Base-by-base conservation (phyloP, 2,329 filamentous ascomycete genomes). In the Beauveria bassiana region DNA sequence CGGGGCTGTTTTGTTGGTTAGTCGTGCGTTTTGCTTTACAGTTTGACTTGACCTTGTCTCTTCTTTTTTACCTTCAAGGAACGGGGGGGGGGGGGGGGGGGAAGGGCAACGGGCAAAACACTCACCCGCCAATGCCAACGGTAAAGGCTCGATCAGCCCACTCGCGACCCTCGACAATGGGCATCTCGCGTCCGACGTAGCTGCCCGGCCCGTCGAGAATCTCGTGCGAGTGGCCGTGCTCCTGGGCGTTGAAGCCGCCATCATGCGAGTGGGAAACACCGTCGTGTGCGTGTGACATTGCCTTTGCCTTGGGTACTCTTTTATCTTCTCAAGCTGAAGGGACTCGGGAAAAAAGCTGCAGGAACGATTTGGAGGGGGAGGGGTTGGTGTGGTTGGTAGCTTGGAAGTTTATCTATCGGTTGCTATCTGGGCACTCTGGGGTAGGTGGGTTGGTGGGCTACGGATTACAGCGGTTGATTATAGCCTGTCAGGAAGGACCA, bases 201-300 rank as follows among this genome's bases (percentile, higher is more conserved):
- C 91, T 96, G 50, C 95, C 95, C 0, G 95, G 95, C 0, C 93
- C 93, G 70, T 95, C 88, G 67, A 97, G 88, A 70, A 98, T 92
- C 80, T 98, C 95, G 74, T 98, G 95, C 1, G 88, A 90, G 79
- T 99, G 95, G 69, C 95, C 95, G 74, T 98, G 95, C 71, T 93
- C 89, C 64, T 84, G 81, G 61, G 79, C 76, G 65, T 79, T 78
- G 72, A 79, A 76, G 63, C 78, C 78, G 59, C 79, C 79, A 61
- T 86, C 83, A 73, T 89, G 85, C 6, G 81, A 79, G 71, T 86
- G 86, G 40, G 81, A 79, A 66, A 69, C 70, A 34, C 75, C 77
- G 63, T 84, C 81, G 73, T 87, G 83, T 5, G 78, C 77, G 69
- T 84, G 83, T 10, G 56, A 59, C 43, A 55, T 60, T 31, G 5